Evolutionary conservation across 768 basidiomycete genomes (phyloP).

Genomic region (Hygrocybe coccinea): DNA sequence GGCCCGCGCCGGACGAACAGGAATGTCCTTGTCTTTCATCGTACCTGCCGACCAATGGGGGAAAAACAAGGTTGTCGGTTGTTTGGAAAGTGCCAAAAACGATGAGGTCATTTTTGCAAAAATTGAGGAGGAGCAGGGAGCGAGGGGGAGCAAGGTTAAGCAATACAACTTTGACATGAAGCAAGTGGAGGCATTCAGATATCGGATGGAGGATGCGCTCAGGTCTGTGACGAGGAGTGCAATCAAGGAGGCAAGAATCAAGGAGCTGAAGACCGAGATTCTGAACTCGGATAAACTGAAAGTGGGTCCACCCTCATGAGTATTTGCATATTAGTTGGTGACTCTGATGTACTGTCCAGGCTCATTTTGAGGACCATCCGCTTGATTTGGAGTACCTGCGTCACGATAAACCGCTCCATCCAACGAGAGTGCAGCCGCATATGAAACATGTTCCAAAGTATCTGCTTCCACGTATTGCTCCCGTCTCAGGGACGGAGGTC

Average conservation of each 20-base stretch:
- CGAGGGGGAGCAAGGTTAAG: slow-evolving; percentile 56
- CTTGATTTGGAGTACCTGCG: slow-evolving; percentile 86
- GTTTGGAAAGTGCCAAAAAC: slow-evolving; percentile 59
- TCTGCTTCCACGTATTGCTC: slow-evolving; percentile 75
- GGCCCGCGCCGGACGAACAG: slow-evolving; percentile 90
- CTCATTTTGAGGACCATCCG: slow-evolving; percentile 97
- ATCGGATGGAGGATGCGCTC: slow-evolving; percentile 96
- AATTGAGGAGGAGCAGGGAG: slow-evolving; percentile 73
- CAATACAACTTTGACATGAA: slow-evolving; percentile 94
- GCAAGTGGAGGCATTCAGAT: slow-evolving; percentile 95
- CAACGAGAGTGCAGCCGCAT: slow-evolving; percentile 83
- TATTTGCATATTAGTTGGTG: neutral
- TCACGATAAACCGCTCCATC: slow-evolving; percentile 92
- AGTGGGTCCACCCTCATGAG: slow-evolving; percentile 41
- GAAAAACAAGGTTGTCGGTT: slow-evolving; percentile 67
- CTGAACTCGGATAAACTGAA: slow-evolving; percentile 95
- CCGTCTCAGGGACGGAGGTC: slow-evolving; percentile 42
- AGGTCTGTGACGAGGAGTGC: slow-evolving; percentile 81
- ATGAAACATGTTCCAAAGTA: slow-evolving; percentile 97
- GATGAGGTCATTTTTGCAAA: slow-evolving; percentile 75
- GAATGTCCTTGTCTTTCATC: slow-evolving; percentile 87
- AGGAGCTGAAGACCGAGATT: slow-evolving; percentile 90
- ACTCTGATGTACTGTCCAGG: slow-evolving; percentile 42
- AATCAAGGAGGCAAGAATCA: slow-evolving; percentile 86
- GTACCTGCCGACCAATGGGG: slow-evolving; percentile 67